Evolutionary conservation across 2,329 filamentous ascomycete species (phyloP), one percentile per base, ranked within the genome.

Genomic region (Calonectria pauciramosa): DNA sequence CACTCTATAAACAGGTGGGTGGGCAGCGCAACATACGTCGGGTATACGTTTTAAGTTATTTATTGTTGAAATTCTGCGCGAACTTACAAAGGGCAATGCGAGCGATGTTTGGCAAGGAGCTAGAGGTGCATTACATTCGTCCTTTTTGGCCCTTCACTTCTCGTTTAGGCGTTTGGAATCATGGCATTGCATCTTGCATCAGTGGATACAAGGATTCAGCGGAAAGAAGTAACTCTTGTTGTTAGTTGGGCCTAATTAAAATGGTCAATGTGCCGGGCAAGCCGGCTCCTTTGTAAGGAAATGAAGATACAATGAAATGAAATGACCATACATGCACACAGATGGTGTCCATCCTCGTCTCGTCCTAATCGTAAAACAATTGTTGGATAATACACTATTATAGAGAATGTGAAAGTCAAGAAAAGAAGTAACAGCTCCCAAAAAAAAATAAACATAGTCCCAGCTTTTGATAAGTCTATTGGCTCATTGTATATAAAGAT

Each of bases 401-500:
- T 30, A 49, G 28, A 65, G 16, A 44, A 64, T n/a, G 38, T 64
- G 26, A 54, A 34, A 28, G 10, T 63, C 14, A 26, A 71, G 51
- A 41, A 47, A 38, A 59, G 23, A 51, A 44, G 44, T 67, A 60
- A 36, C 52, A 71, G 38, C 36, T 68, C 70, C 70, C 54, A 60
- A 59, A 71, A 34, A 65, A 23, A 47, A 20, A 38, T 3, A 47
- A 47, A 36, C 10, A 52, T 18, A 41, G 30, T 59, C 63, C 60
- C 60, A 49, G 47, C 60, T 73, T 74, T 73, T 72, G 70, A 63
- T 68, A 69, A 71, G 69, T 79, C 79, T 81, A 81, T 79, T 77
- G 76, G 79, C 66, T 74, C 75, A n/a, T 73, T 72, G 73, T 79
- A 75, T 78, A 78, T 79, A 73, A 79, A 72, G 71, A 77, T 79